These are phyloP conservation scores for Tolypocladium pustulatum DNA, from an alignment of 2,329 filamentous ascomycete species.

Conservation along the genomic window DNA sequence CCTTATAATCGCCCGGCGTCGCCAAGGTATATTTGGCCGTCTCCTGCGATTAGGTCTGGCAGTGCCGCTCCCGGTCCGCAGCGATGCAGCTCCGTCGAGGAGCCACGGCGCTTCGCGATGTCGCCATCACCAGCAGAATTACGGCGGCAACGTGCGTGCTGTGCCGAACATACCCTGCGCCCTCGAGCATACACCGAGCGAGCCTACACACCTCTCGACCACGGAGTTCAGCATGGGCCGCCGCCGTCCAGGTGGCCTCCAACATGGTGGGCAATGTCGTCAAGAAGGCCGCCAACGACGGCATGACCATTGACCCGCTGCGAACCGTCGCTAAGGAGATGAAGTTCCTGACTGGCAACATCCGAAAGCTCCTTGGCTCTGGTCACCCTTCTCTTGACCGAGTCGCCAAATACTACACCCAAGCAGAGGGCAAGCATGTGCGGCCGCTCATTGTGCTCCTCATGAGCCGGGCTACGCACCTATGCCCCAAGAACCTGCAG, in stretches of 20 bases:
- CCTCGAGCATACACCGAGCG: slow-evolving; percentile 14
- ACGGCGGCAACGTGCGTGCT: slow-evolving; percentile 17
- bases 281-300: slow-evolving; percentile 48
- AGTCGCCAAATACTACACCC: slow-evolving; percentile 96
- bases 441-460: slow-evolving; percentile 88
- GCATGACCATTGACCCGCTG: slow-evolving; percentile 76
- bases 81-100: slow-evolving; percentile 45
- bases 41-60: background rate
- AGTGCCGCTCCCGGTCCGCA: background rate
- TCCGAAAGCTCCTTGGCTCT: slow-evolving; percentile 83
- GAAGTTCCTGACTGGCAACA: slow-evolving; percentile 90
- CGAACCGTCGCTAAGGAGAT: slow-evolving; percentile 90
- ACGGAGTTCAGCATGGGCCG: slow-evolving; percentile 59
- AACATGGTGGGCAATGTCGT: slow-evolving; percentile 62
- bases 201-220: slow-evolving; percentile 32
- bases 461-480: slow-evolving; percentile 89
- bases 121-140: slow-evolving; percentile 18
- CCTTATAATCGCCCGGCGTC: background rate
- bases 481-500: slow-evolving; percentile 50
- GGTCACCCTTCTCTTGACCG: slow-evolving; percentile 91
- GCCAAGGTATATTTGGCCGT: background rate
- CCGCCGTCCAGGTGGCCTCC: slow-evolving; percentile 60
- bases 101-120: slow-evolving; percentile 37
- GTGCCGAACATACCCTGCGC: slow-evolving; percentile 21
- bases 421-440: slow-evolving; percentile 93